Conservation (phyloP, 345 rosid genomes). For the Diplotaxis tenuifolia region DNA sequence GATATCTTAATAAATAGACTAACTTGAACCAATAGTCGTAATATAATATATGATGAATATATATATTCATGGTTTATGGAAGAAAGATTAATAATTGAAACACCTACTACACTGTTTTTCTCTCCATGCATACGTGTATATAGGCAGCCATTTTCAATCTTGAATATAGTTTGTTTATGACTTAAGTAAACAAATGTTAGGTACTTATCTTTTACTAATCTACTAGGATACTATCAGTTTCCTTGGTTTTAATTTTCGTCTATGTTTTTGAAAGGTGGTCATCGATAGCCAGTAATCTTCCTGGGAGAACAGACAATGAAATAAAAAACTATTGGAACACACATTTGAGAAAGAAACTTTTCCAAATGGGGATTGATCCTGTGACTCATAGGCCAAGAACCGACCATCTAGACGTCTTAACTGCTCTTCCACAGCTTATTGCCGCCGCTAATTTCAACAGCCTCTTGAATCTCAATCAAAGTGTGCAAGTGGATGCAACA, state of each 20-base stretch:
- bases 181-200: conserved; percentile 13
- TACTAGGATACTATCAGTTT: conserved; percentile 6
- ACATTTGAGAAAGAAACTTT: conserved; percentile 39
- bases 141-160: conserved; percentile 27
- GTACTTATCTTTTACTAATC: conserved; percentile 16
- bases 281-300: conserved; percentile 38
- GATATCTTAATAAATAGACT: background rate
- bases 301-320: conserved; percentile 41
- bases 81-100: conserved; percentile 1
- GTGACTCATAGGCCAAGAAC: conserved; percentile 37
- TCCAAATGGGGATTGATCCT: conserved; percentile 39
- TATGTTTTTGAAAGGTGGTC: conserved; percentile 37
- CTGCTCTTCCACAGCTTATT: conserved; percentile 51
- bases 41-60: background rate
- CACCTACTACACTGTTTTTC: conserved; percentile 34
- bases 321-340: conserved; percentile 43
- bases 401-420: conserved; percentile 50
- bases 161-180: conserved; percentile 3
- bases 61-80: background rate
- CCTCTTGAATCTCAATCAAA: conserved; percentile 41
- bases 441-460: conserved; percentile 54
- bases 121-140: conserved; percentile 31
- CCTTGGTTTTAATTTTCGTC: background rate
- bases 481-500: conserved; percentile 49
- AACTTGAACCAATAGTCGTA: background rate